A percentile compares a stretch with the other conserved stretches of the same genome.
Evolutionary conservation across 2,329 filamentous ascomycete species (phyloP).

Genomic region (Xylariaceae sp.): DNA sequence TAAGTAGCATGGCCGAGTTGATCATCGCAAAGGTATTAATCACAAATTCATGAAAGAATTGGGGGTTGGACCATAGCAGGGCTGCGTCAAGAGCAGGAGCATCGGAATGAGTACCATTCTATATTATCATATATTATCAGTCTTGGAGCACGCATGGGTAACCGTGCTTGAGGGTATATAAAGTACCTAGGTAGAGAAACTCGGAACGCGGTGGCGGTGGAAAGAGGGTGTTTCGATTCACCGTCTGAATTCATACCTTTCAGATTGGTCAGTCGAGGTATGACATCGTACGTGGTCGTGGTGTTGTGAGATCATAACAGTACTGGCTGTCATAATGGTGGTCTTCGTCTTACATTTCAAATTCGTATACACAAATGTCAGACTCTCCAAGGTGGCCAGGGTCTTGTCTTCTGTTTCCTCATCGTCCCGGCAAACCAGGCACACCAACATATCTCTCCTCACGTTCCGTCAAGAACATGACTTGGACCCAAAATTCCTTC

Average conservation of each 20-base stretch:
- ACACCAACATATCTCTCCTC: conserved; percentile 78
- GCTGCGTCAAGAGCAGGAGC: no score
- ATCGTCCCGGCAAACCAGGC: conserved; percentile 48
- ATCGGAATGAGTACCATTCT: no score
- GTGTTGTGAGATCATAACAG: neutral
- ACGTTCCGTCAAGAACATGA: conserved; percentile 97
- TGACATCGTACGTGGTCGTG: neutral
- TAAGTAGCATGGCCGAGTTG: no score
- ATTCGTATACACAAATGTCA: neutral
- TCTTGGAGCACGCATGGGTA: neutral
- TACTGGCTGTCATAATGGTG: conserved; percentile 10
- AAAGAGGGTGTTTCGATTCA: neutral
- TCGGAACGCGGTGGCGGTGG: neutral
- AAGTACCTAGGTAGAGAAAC: neutral
- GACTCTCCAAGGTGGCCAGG: neutral
- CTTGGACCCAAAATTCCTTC: conserved; percentile 96
- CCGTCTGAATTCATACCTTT: neutral
- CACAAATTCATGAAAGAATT: no score
- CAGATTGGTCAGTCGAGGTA: conserved; percentile 5
- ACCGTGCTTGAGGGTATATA: neutral
- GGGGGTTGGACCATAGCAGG: no score
- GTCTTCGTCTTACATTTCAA: neutral
- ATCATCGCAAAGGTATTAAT: no score
- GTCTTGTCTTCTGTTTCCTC: neutral
- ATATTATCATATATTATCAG: no score